Base-by-base conservation (phyloP, 2,329 filamentous ascomycete genomes). In the Fusarium pseudonygamai region DNA sequence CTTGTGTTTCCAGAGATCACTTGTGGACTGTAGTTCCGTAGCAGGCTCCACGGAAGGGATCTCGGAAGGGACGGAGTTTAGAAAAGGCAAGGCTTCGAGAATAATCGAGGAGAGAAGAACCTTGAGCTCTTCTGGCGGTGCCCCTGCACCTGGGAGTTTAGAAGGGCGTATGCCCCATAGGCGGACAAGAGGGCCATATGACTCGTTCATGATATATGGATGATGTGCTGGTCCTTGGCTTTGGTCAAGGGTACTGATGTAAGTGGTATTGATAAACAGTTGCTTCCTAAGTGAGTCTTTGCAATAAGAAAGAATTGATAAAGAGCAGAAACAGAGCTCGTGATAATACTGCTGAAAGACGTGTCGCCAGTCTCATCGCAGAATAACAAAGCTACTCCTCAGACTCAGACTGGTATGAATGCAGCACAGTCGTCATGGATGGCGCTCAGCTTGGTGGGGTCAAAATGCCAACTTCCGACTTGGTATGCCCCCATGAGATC, bases 21-120 rank as follows among this genome's bases (percentile, higher is more conserved):
- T 53, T 56, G 52, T 68, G n/a, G 45, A 72, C 50, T 28, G 67
- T 40, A 36, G 69, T 22, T 71, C 58, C 18, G 68, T 67, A 28
- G 75, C 76, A 62, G 81, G 60, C 32, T 69, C 60, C 45, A 32
- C 26, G 15, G 55, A 43, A 43, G 57, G 62, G 28, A 57, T 81
- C 40, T 78, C 71, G 28, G 87, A 85, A 13, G 89, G 85, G 39
- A 89, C 85, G 15, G 83, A 83, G 75, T 87, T 85, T 78, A 92
- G 84, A 78, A 93, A 91, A 3, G 85, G 83, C 34, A 89, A 79
- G 28, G 88, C 87, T 78, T 93, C 91, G n/a, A 82, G 78, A 37
- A 93, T 83, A 30, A 91, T 82, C 11, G 84, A 79, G 15, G 81
- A 79, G 65, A 92, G 79, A 71, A 93, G 87, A 11, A 84, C 81